phyloP scores from a whole-genome alignment of 1,284 basidiomycete species.

The Leccinum insigne region DNA sequence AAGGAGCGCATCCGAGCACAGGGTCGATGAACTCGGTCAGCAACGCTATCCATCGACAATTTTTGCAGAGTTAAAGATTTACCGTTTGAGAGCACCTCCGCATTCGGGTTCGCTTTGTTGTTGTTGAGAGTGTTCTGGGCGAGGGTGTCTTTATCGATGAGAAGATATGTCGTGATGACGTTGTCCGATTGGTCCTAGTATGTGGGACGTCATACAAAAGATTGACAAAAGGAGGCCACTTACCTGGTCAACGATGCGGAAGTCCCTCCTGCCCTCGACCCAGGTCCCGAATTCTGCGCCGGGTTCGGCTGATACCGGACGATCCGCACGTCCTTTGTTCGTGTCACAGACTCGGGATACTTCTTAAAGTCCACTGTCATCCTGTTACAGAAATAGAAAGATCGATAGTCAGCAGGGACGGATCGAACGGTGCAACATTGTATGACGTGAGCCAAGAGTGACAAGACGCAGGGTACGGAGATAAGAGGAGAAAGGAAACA shows the following conservation, averaged over 20 bases:
- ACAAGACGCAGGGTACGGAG: not conserved
- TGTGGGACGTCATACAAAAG: not conserved
- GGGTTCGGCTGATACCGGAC: slow-evolving; percentile 95
- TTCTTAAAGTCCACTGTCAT: slow-evolving; percentile 70
- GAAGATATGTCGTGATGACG: slow-evolving; percentile 28
- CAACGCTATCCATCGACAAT: not conserved
- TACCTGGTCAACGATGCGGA: slow-evolving; percentile 29
- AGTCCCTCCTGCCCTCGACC: slow-evolving; percentile 51
- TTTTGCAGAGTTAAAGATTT: not conserved
- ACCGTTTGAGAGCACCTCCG: slow-evolving; percentile 27
- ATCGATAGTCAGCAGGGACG: too few relatives aligned
- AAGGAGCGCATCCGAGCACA: slow-evolving; percentile 22
- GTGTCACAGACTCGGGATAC: slow-evolving; percentile 64
- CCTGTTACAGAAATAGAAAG: slow-evolving; percentile 36
- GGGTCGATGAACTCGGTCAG: slow-evolving; percentile 26
- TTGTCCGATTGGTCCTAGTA: slow-evolving; percentile 31
- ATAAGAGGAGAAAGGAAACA: slow-evolving; percentile 18
- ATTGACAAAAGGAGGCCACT: not conserved
- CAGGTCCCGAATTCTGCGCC: slow-evolving; percentile 90
- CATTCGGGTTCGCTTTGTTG: slow-evolving; percentile 24
- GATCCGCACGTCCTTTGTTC: slow-evolving; percentile 67
- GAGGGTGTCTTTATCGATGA: slow-evolving; percentile 22
- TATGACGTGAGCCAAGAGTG: not conserved
- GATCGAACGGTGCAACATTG: too few relatives aligned
- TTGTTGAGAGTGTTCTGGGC: slow-evolving; percentile 29